Conservation (phyloP, 1,284 basidiomycete species). For the Ceratobasidium sp. region DNA sequence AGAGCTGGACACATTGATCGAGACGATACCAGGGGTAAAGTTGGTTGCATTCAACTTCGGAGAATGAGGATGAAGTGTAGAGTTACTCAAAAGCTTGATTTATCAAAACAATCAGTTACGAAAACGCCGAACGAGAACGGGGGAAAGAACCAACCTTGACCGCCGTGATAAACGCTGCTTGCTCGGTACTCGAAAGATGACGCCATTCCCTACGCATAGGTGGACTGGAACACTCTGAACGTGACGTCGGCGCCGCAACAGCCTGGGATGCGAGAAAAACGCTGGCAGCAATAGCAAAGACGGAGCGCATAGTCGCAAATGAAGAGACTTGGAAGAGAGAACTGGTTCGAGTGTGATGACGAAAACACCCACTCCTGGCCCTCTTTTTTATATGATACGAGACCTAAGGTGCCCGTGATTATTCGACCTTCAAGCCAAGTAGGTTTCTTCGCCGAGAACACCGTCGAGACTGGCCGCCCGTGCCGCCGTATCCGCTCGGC, state of each 20-base stretch:
- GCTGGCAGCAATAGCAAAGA: not conserved
- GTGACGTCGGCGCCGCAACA: not conserved
- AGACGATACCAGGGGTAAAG: slow-evolving; percentile 7
- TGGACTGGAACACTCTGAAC: slow-evolving; percentile 2
- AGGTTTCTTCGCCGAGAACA: slow-evolving; percentile 4
- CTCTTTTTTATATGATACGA: slow-evolving; percentile 1
- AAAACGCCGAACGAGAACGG: not conserved
- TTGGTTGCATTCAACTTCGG: slow-evolving; percentile 19
- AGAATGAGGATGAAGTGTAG: slow-evolving; percentile 8
- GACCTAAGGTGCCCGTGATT: not conserved
- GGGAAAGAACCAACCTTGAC: slow-evolving; percentile 31
- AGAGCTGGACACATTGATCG: slow-evolving; percentile 12
- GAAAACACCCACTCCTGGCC: not conserved
- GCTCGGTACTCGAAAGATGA: not conserved
- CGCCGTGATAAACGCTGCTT: slow-evolving; percentile 27
- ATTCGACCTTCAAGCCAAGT: not conserved
- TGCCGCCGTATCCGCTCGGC: not conserved
- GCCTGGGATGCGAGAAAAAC: not conserved
- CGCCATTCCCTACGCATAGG: slow-evolving; percentile 37
- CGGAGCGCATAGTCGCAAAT: not conserved
- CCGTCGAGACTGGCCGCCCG: not conserved
- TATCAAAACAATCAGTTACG: not conserved
- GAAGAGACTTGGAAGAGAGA: not conserved
- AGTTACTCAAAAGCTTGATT: slow-evolving; percentile 31
- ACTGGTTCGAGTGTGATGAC: not conserved